Conservation (phyloP, 108 stramenopile genomes). For the Skeletonema marinoi region DNA sequence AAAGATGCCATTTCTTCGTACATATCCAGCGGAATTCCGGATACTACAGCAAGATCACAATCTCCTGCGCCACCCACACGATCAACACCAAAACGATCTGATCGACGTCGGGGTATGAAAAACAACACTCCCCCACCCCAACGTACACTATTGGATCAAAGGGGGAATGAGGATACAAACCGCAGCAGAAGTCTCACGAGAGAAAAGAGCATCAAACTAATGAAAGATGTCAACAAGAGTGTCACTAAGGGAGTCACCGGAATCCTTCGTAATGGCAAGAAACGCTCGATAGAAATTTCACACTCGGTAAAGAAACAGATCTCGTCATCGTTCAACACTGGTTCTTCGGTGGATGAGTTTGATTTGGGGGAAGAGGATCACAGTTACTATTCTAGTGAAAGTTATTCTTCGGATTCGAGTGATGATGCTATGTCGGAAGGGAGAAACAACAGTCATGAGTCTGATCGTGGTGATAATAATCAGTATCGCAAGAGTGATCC, state of each 20-base stretch:
- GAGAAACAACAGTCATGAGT: background rate
- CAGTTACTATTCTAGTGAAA: background rate
- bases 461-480: background rate
- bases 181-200: background rate
- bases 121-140: background rate
- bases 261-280: background rate
- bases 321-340: background rate
- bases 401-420: background rate
- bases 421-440: background rate
- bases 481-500: background rate
- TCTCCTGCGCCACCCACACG: background rate
- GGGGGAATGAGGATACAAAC: background rate
- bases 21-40: background rate
- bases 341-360: background rate
- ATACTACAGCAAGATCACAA: background rate
- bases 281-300: background rate
- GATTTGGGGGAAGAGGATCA: background rate
- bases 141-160: background rate
- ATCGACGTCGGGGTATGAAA: background rate
- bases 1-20: background rate
- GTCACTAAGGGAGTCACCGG: background rate
- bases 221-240: background rate
- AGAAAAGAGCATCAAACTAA: background rate
- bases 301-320: background rate
- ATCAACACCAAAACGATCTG: background rate